phyloP scores from a whole-genome alignment of 495 filamentous ascomycete species.

The Polyplosphaeria fusca region DNA sequence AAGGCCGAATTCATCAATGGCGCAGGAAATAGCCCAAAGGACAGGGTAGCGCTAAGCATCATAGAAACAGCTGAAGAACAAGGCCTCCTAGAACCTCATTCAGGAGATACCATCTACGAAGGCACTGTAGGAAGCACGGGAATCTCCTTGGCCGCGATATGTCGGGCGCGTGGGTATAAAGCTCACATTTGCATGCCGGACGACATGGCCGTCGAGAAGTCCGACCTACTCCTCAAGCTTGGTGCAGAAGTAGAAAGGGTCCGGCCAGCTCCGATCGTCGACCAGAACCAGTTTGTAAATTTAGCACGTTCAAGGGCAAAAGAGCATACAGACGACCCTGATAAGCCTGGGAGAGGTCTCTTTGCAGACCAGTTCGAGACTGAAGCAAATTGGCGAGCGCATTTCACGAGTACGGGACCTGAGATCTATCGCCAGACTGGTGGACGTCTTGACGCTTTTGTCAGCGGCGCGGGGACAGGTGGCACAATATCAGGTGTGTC shows the following conservation, averaged over 20 bases:
- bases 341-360: constrained; percentile 59
- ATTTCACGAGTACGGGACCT: constrained; percentile 78
- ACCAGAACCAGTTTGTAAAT: constrained; percentile 92
- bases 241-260: constrained; percentile 89
- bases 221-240: constrained; percentile 79
- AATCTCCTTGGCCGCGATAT: constrained; percentile 87
- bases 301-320: constrained; percentile 72
- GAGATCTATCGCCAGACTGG: constrained; percentile 80
- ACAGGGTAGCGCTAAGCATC: constrained; percentile 88
- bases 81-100: constrained; percentile 71
- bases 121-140: constrained; percentile 73
- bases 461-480: constrained; percentile 93
- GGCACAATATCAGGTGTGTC: constrained; percentile 90
- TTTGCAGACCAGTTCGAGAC: constrained; percentile 98
- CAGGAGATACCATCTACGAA: constrained; percentile 93
- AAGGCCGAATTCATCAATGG: constrained; percentile 98
- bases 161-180: constrained; percentile 81
- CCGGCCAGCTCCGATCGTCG: constrained; percentile 84
- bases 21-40: constrained; percentile 92
- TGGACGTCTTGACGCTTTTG: constrained; percentile 79
- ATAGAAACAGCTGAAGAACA: constrained; percentile 76
- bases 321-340: constrained; percentile 62
- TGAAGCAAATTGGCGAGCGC: constrained; percentile 78
- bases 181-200: constrained; percentile 97
- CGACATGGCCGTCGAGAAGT: constrained; percentile 88